Percentiles rank a stretch among this genome's conserved stretches.
phyloP scores from a whole-genome alignment of 176 grass and related monocot genomes.

The Avena sativa region DNA sequence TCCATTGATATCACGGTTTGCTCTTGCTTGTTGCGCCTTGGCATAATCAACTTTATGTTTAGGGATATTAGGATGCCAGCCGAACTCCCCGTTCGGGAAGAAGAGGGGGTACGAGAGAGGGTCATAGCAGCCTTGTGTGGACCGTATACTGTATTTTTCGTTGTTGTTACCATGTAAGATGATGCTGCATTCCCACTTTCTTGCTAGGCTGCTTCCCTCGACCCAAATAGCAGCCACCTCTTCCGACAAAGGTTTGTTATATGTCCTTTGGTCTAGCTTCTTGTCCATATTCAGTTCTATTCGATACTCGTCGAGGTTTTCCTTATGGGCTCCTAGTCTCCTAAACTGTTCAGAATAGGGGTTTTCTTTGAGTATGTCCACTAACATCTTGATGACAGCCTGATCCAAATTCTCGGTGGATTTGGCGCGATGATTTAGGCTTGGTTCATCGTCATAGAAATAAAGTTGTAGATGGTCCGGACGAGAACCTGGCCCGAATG shows the following conservation, averaged over 20 bases:
- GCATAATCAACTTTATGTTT: neutral
- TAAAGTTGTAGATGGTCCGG: neutral
- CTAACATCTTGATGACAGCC: neutral
- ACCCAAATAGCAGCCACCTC: too few species aligned
- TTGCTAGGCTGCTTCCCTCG: too few species aligned
- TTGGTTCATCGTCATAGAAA: neutral
- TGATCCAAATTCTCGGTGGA: neutral
- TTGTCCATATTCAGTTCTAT: neutral
- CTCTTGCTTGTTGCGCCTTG: too few species aligned
- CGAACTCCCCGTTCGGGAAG: neutral
- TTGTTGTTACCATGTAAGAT: neutral
- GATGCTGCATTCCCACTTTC: neutral
- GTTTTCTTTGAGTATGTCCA: neutral
- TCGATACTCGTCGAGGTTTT: neutral
- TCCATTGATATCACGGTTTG: too few species aligned
- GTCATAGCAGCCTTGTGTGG: neutral
- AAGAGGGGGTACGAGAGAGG: neutral
- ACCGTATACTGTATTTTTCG: neutral
- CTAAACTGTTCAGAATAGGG: neutral
- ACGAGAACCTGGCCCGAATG: neutral
- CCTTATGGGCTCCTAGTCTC: neutral
- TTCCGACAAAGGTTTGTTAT: too few species aligned
- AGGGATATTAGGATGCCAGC: neutral
- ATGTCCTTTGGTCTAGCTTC: too few species aligned
- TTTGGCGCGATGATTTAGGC: neutral